Evolutionary conservation across 140 eudicot genomes (phyloP), one percentile per base, ranked within the genome.

Genomic region (Flaveria floridana): DNA sequence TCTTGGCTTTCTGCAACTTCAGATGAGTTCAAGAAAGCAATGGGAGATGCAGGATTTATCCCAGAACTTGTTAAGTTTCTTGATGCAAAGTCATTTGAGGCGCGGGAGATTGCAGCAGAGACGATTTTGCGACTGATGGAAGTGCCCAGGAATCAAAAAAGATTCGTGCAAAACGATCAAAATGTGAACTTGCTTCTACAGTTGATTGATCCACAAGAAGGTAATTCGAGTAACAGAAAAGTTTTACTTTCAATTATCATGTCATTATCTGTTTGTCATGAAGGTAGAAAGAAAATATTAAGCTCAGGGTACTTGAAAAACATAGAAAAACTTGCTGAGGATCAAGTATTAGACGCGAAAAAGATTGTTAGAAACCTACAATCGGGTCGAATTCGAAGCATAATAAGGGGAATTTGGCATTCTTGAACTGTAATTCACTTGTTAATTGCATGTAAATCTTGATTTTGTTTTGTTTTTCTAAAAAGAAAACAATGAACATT

Each of bases 1-100:
- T 90, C 77, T 85, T 90, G 96, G 97, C 87, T 94, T 13, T 82
- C 87, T 64, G 89, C 83, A 62, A 79, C 80, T n/a, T 94, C 95
- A 1, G 95, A 87, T 70, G 96, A 85, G 77, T 88, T 87, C 2
- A 87, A 84, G 78, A 94, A 88, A 66, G 84, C 82, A 16, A 90
- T 90, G 99, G 99, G 97, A 5, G 95, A 90, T 56, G 88, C 90
- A 5, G 99, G 97, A 25, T 90, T 85, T 39, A 90, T 90, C 79
- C 89, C 86, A 0, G 97, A 85, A 57, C 77, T 94, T 25, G 89
- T 90, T 3, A 90, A 84, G 28, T 86, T 94, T 68, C 91, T 94
- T 7, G 90, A 90, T 18, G 85, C 89, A 0, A 88, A 88, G 72
- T 88, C 99, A 5, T 82, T 79, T 79, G 96, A 94, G 21, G 82